These are phyloP conservation scores for Fusarium hostae DNA, from an alignment of 2,329 filamentous ascomycete species.

Conservation along the genomic window DNA sequence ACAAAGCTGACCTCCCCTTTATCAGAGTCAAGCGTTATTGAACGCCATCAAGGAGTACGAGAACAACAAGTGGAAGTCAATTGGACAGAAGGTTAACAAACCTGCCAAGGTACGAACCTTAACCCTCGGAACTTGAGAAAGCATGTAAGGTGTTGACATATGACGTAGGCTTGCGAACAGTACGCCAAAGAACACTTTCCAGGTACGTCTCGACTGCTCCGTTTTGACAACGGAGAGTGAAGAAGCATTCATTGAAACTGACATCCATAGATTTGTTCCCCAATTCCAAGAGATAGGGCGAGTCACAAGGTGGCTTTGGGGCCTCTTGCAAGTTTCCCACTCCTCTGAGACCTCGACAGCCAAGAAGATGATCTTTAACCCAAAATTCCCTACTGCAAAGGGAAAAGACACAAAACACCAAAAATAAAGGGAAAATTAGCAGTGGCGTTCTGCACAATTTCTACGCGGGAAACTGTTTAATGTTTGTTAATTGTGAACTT, in stretches of 20 bases:
- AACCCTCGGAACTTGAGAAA: background rate
- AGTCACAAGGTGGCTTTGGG: background rate
- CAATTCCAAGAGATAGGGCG: slow-evolving; percentile 51
- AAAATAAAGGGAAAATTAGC: slow-evolving; percentile 31
- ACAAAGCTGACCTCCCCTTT: slow-evolving; percentile 34
- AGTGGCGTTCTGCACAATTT: slow-evolving; percentile 34
- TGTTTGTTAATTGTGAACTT: slow-evolving; percentile 25
- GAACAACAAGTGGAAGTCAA: slow-evolving; percentile 97
- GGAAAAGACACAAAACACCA: slow-evolving; percentile 29
- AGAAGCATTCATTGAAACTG: slow-evolving; percentile 42
- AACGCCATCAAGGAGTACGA: slow-evolving; percentile 99
- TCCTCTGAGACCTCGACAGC: background rate
- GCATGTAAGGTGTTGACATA: background rate
- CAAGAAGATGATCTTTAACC: background rate
- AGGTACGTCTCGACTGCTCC: slow-evolving; percentile 52
- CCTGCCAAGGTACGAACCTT: slow-evolving; percentile 76
- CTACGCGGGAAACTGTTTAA: slow-evolving; percentile 42
- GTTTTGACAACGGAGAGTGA: slow-evolving; percentile 34
- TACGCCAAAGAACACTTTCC: slow-evolving; percentile 96
- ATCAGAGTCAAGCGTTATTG: slow-evolving; percentile 79
- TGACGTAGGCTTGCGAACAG: slow-evolving; percentile 67
- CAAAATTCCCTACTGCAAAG: background rate
- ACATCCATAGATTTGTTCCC: slow-evolving; percentile 53
- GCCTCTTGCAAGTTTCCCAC: background rate
- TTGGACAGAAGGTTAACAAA: slow-evolving; percentile 96